Evolutionary conservation across 148 eudicot genomes (phyloP), one percentile per base, ranked within the genome.

Genomic region (Rhododendron henanense): DNA sequence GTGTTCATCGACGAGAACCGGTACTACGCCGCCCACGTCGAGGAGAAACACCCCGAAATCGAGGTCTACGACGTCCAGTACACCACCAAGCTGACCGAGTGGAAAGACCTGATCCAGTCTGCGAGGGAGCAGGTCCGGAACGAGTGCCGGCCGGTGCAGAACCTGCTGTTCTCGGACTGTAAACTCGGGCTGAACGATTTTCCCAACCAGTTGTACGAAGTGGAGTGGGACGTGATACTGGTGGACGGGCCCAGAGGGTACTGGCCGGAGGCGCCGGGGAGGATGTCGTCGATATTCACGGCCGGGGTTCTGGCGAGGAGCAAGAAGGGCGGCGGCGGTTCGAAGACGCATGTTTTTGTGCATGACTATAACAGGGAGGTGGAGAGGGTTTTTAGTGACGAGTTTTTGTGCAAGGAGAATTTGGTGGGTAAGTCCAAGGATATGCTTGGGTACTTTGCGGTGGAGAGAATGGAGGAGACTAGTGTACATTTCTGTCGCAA

Each of bases 1-100:
- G 96, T 93, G n/a, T 92, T 92, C 88, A 91, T 94, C 69, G 96
- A 94, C 23, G 94, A 94, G 47, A 94, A 91, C 88, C 75, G 96
- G 73, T 94, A 94, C 74, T 94, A 92, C 59, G 96, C 96, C 0
- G 94, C 94, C 5, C 83, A 94, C 81, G 83, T 92, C 39, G 96
- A 94, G 50, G 94, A 94, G 81, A 88, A 88, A 69, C 90, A 91
- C 87, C 94, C 96, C 0, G 96, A 93, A n/a, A 90, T 94, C 18
- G 96, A 94, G 47, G 93, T 91, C 6, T 94, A 92, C 83, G 96
- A 94, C 77, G 94, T 94, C 5, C 94, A 94, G 59, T 94, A 94
- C 91, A 86, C 94, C 14, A 94, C 96, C 10, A 90, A 89, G 76
- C 15, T 92, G 14, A 89, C 88, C 16, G 96, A 94, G 10, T 73